Evolutionary conservation across 768 basidiomycete genomes (phyloP).

Genomic region (Pholiota microspora): DNA sequence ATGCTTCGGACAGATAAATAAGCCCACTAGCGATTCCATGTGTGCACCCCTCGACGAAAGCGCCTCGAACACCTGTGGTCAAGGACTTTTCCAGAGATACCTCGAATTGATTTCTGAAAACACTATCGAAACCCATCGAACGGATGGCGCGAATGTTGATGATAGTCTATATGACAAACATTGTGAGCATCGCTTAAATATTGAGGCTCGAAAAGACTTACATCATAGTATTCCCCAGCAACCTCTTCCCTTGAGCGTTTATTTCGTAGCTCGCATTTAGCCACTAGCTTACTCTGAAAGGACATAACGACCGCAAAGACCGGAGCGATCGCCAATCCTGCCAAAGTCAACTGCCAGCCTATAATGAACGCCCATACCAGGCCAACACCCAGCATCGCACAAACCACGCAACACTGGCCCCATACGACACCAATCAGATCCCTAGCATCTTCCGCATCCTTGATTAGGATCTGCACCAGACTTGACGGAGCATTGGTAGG

Average conservation of each 20-base stretch:
- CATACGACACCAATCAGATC: conserved; percentile 38
- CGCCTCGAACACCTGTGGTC: conserved; percentile 67
- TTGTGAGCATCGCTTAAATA: neutral
- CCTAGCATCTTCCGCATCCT: conserved; percentile 72
- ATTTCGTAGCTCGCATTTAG: conserved; percentile 74
- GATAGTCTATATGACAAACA: conserved; percentile 49
- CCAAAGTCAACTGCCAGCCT: conserved; percentile 95
- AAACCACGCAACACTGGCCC: conserved; percentile 5
- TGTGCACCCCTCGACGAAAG: conserved; percentile 83
- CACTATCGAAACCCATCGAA: conserved; percentile 76
- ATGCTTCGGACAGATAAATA: conserved; percentile 88
- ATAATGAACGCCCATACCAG: conserved; percentile 86
- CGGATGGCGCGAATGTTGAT: conserved; percentile 85
- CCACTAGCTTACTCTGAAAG: conserved; percentile 69
- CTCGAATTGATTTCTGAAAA: conserved; percentile 72
- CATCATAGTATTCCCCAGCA: conserved; percentile 74
- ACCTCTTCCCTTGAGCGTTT: conserved; percentile 85
- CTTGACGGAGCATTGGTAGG: conserved; percentile 48
- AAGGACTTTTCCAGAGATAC: conserved; percentile 58
- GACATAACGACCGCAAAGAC: conserved; percentile 77
- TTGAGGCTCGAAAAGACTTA: neutral
- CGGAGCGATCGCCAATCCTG: conserved; percentile 83
- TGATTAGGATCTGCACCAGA: conserved; percentile 65
- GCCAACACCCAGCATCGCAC: conserved; percentile 68
- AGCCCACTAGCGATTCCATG: conserved; percentile 81